phyloP scores from a whole-genome alignment of 176 grass and related monocot species.

The Lolium perenne region DNA sequence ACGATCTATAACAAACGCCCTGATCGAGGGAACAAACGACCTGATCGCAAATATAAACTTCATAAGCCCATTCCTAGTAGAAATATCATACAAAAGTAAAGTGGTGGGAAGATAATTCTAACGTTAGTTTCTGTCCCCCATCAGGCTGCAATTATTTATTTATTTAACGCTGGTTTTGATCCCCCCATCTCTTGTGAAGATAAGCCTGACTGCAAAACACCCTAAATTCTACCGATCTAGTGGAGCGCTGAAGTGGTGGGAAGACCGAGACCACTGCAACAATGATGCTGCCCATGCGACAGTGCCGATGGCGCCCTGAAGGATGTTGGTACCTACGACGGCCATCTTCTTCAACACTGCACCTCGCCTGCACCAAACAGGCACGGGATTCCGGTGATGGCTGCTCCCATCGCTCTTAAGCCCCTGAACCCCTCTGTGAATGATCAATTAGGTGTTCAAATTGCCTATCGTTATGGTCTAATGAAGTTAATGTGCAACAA shows the following conservation, averaged over 20 bases:
- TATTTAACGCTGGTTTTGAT: too few relatives aligned
- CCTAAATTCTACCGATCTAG: neutral
- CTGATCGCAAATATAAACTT: too few relatives aligned
- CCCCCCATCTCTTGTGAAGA: neutral
- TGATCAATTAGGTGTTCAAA: neutral
- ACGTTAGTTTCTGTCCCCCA: neutral
- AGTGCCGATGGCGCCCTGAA: neutral
- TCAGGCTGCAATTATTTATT: neutral
- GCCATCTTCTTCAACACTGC: neutral
- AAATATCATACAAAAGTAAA: too few relatives aligned
- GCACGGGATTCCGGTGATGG: neutral
- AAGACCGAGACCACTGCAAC: neutral
- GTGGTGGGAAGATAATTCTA: too few relatives aligned
- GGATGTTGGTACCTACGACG: neutral
- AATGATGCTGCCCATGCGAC: neutral
- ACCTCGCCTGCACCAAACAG: neutral
- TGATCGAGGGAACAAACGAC: too few relatives aligned
- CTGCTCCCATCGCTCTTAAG: neutral
- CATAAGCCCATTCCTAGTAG: too few relatives aligned
- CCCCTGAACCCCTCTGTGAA: neutral
- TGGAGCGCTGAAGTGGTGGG: neutral
- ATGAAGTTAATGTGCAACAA: neutral
- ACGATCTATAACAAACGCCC: too few relatives aligned
- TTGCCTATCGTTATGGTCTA: neutral
- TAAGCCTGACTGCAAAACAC: neutral